phyloP scores from a whole-genome alignment of 2,329 filamentous ascomycete species.

The Amylocarpus encephaloides region DNA sequence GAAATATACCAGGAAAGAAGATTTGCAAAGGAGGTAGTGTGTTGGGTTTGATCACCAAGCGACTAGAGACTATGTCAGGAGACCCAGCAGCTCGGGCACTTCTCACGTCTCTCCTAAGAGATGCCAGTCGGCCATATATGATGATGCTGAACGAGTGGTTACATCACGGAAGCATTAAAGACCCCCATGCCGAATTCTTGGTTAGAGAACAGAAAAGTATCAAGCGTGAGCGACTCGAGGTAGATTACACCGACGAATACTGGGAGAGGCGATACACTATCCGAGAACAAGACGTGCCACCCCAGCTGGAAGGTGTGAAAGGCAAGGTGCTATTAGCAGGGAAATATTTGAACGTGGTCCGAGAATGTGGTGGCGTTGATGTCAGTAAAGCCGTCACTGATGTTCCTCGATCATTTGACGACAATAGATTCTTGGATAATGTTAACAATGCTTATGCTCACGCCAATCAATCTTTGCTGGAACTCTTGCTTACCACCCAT shows the following conservation, averaged over 20 bases:
- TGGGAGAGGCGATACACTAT: constrained; percentile 98
- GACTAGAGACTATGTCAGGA: constrained; percentile 84
- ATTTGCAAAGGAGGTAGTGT: constrained; percentile 96
- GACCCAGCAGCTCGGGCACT: constrained; percentile 82
- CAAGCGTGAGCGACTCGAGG: constrained; percentile 78
- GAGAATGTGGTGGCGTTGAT: constrained; percentile 94
- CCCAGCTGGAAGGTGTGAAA: constrained; percentile 83
- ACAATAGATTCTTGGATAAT: constrained; percentile 87
- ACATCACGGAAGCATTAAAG: constrained; percentile 90
- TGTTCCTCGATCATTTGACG: constrained; percentile 88
- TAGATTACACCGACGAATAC: constrained; percentile 98
- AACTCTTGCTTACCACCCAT: constrained; percentile 86
- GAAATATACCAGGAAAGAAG: constrained; percentile 77
- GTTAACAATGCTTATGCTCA: constrained; percentile 93
- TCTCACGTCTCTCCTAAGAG: constrained; percentile 73
- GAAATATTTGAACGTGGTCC: constrained; percentile 96
- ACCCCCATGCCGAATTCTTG: constrained; percentile 89
- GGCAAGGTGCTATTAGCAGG: constrained; percentile 92
- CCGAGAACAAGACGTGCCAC: constrained; percentile 82
- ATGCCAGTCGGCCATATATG: constrained; percentile 94
- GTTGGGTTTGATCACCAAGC: constrained; percentile 77
- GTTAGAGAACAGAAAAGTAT: constrained; percentile 97
- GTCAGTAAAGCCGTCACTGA: constrained; percentile 82
- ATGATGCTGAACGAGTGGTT: constrained; percentile 98
- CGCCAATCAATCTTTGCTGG: constrained; percentile 88